Evolutionary conservation across 1,139 yeast species (phyloP), one percentile per base, ranked within the genome.

Genomic region (Sugiyamaella neomexicana): DNA sequence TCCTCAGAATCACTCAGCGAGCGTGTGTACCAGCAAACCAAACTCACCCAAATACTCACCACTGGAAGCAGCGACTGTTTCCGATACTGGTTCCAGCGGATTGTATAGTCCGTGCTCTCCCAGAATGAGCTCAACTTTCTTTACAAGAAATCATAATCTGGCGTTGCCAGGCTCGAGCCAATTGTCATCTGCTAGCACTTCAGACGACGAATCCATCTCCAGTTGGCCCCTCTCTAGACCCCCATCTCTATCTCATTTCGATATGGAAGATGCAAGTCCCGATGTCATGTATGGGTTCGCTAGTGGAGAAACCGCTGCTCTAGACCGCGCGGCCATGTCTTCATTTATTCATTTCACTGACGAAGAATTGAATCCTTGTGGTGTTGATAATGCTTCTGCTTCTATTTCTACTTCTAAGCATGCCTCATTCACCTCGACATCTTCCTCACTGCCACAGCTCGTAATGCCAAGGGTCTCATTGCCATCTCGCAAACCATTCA

Each of bases 381-480:
- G n/a, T 44, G 42, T 6, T 36, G 27, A 16, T 36, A 36, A 29
- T 27, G 25, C 23, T 44, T n/a, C n/a, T n/a, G n/a, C n/a, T n/a
- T n/a, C n/a, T n/a, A n/a, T n/a, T n/a, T n/a, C n/a, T n/a, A n/a
- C n/a, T n/a, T 12, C 49, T 2, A 36, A 39, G 16, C 38, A 34
- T 34, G 12, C 16, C 16, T 12, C 46, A 15, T 20, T 43, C 25
- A 37, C 45, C 16, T 34, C 46, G 17, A 37, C 45, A 8, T 34
- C 50, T 36, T 39, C 46, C 9, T 13, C 40, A 4, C 12, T 42
- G 10, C 62, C 58, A 10, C 57, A 53, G 39, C 57, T 65, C 15
- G 58, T 65, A 29, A 65, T 65, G 68, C 69, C 69, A 9, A 56
- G 61, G 23, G 64, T 65, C 17, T 46, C 58, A 16, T 53, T 65